Conservation (phyloP, 768 basidiomycete genomes). For the Trametes villosa region DNA sequence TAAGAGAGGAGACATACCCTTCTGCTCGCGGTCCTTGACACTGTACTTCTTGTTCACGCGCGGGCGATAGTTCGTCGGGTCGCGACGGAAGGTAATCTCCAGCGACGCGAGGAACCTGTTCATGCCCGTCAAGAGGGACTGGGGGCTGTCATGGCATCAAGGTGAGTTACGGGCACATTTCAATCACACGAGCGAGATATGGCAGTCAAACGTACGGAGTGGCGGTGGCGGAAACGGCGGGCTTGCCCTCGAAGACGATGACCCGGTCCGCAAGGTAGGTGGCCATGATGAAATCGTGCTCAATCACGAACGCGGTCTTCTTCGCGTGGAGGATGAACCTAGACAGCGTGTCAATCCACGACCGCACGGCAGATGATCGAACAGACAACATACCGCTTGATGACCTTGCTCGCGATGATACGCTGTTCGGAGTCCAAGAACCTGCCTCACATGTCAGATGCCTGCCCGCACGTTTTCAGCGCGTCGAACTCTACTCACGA, state of each 20-base stretch:
- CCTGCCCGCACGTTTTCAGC: neutral
- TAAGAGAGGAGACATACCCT: slow-evolving; percentile 50
- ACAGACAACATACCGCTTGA: slow-evolving; percentile 70
- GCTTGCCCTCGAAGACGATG: slow-evolving; percentile 88
- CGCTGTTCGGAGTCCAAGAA: slow-evolving; percentile 99
- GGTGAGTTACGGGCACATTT: no score
- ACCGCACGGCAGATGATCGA: neutral
- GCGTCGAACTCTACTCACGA: slow-evolving; percentile 47
- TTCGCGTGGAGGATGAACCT: slow-evolving; percentile 95
- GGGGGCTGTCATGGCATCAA: slow-evolving; percentile 66
- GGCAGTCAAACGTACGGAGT: slow-evolving; percentile 67
- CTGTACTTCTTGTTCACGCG: slow-evolving; percentile 86
- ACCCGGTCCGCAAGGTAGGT: slow-evolving; percentile 98
- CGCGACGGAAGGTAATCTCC: slow-evolving; percentile 97
- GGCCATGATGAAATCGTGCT: slow-evolving; percentile 99
- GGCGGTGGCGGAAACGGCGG: slow-evolving; percentile 87
- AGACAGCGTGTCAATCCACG: slow-evolving; percentile 8
- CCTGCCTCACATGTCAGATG: slow-evolving; percentile 40
- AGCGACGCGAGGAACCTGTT: slow-evolving; percentile 95
- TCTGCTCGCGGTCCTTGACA: slow-evolving; percentile 89
- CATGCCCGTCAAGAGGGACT: slow-evolving; percentile 95
- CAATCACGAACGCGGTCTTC: slow-evolving; percentile 98
- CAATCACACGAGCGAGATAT: neutral
- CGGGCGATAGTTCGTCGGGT: slow-evolving; percentile 92
- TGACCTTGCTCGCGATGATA: slow-evolving; percentile 97